Conservation (phyloP, 345 rosid species). For the Eucalyptus grandis region DNA sequence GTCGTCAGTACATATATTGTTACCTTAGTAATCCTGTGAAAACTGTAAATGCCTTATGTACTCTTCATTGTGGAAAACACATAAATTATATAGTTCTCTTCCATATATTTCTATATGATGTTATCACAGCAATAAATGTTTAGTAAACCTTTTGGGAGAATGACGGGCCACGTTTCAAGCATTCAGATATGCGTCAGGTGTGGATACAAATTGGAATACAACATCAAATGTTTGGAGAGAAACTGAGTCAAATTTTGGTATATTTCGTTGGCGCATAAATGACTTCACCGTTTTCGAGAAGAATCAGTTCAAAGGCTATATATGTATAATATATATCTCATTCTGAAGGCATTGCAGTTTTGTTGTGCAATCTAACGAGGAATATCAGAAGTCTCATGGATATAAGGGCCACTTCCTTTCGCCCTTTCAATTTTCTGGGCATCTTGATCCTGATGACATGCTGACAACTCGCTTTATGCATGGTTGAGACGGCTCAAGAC, state of each 20-base stretch:
- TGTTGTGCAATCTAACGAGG: neutral
- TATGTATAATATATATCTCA: neutral
- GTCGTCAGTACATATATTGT: no score
- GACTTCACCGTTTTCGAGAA: neutral
- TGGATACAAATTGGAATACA: neutral
- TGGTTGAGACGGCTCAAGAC: neutral
- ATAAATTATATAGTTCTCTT: neutral
- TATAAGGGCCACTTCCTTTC: neutral
- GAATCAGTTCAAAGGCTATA: neutral
- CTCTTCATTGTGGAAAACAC: neutral
- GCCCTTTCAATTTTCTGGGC: neutral
- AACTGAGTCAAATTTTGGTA: neutral
- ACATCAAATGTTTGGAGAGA: neutral
- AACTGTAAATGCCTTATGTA: neutral
- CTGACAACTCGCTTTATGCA: neutral
- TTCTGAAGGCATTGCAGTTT: neutral
- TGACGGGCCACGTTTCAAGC: neutral
- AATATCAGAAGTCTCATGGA: neutral
- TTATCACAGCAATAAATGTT: neutral
- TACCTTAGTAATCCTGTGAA: neutral
- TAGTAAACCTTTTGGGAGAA: neutral
- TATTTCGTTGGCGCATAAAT: neutral
- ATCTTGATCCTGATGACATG: neutral
- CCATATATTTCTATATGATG: neutral
- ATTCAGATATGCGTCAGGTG: neutral